Base-by-base conservation (phyloP, 2,329 filamentous ascomycete genomes). In the Colletotrichum coccodes region DNA sequence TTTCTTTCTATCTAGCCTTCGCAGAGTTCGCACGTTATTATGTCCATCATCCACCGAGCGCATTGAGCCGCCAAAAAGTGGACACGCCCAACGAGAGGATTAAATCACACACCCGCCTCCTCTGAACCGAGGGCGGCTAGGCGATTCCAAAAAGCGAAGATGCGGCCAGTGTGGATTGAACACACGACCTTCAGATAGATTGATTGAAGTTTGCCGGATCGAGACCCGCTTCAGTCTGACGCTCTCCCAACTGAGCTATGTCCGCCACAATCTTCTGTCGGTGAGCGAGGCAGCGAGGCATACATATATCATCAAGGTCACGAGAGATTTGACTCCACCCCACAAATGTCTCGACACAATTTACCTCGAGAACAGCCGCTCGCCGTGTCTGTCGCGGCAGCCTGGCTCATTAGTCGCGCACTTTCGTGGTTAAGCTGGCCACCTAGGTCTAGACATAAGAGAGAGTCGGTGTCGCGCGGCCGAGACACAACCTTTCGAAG, bases 81-180 rank as follows among this genome's bases (percentile, higher is more conserved):
- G 18, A 18, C 23, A 38, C 14, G 16, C 3, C 18, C 3, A 5
- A 30, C 46, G 16, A 18, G 21, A n/a, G n/a, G n/a, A n/a, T n/a
- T n/a, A n/a, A n/a, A n/a, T n/a, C n/a, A n/a, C n/a, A n/a, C n/a
- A n/a, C n/a, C n/a, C n/a, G n/a, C n/a, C n/a, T n/a, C n/a, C n/a
- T n/a, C n/a, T n/a, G n/a, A n/a, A n/a, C n/a, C n/a, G n/a, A n/a
- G n/a, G n/a, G n/a, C n/a, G n/a, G n/a, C 36, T 9, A n/a, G 26
- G 11, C 6, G 28, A 8, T 26, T 18, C 7, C 52, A 64, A 68
- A 68, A 65, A 9, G 9, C 6, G 32, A 54, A 60, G 32, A 65
- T 68, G 65, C 65, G 65, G 65, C 61, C 65, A 68, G 65, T 68
- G 65, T 68, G 65, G 65, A 68, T 68, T 68, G 65, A 68, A 68